phyloP scores from a whole-genome alignment of 768 basidiomycete species.

The Antrodiella citrinella region DNA sequence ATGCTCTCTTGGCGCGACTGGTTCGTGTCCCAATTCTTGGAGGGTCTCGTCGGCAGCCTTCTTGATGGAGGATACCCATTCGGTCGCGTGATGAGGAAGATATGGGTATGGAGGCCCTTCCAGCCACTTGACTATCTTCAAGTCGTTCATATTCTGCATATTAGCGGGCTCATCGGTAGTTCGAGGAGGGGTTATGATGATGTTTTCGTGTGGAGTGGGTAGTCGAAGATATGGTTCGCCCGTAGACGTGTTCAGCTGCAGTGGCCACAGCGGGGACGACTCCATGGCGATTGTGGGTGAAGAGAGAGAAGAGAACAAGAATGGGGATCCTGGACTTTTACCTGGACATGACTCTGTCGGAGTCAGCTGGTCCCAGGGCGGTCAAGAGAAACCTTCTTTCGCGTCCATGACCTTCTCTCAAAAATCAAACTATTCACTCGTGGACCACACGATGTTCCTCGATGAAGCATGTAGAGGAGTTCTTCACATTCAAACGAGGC shows the following conservation, averaged over 20 bases:
- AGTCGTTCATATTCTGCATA: conserved; percentile 39
- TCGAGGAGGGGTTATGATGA: conserved; percentile 55
- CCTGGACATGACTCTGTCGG: too few relatives aligned
- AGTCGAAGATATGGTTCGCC: conserved; percentile 54
- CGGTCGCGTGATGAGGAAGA: conserved; percentile 28
- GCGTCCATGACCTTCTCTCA: too few relatives aligned
- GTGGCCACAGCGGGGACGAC: conserved; percentile 25
- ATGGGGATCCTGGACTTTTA: too few relatives aligned
- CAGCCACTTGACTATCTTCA: conserved; percentile 35
- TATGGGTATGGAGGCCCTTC: conserved; percentile 48
- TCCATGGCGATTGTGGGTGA: background rate
- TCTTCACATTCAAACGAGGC: too few relatives aligned
- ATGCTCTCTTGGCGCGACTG: conserved; percentile 7
- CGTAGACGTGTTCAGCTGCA: conserved; percentile 17
- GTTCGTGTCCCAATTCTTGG: conserved; percentile 22
- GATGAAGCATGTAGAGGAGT: too few relatives aligned
- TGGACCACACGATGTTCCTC: too few relatives aligned
- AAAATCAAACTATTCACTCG: too few relatives aligned
- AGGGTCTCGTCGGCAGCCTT: conserved; percentile 24
- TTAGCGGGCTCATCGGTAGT: conserved; percentile 29
- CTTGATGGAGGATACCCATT: conserved; percentile 30
- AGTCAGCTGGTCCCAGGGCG: too few relatives aligned
- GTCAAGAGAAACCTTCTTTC: too few relatives aligned
- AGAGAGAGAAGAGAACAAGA: too few relatives aligned
- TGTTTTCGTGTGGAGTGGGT: conserved; percentile 37